phyloP scores from a whole-genome alignment of 176 grass and related monocot species.

The Oryza rufipogon region DNA sequence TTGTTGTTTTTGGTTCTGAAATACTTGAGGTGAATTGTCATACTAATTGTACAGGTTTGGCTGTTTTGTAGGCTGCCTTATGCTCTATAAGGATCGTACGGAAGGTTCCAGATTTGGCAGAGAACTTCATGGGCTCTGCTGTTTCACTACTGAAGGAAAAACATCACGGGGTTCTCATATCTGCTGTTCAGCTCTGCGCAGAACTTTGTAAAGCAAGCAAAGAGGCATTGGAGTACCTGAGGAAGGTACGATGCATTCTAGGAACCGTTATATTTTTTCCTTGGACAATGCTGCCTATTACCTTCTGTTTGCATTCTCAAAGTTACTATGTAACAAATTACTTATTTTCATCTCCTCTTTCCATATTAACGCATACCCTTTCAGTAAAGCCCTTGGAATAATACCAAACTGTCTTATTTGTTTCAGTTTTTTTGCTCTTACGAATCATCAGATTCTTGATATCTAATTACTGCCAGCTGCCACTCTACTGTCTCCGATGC shows the following conservation, averaged over 20 bases:
- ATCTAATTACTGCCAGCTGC: not conserved
- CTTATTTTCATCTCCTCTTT: not conserved
- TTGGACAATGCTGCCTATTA: not conserved
- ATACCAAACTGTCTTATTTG: not conserved
- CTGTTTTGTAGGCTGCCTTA: slow-evolving; percentile 77
- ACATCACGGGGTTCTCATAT: slow-evolving; percentile 92
- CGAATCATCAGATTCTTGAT: not conserved
- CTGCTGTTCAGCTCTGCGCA: slow-evolving; percentile 86
- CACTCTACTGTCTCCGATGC: not conserved
- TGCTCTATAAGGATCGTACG: slow-evolving; percentile 94
- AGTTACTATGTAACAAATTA: not conserved
- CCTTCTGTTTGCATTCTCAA: not conserved
- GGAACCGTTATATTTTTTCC: not conserved
- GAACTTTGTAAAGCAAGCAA: slow-evolving; percentile 93
- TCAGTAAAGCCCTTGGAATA: not conserved
- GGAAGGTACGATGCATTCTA: slow-evolving; percentile 63
- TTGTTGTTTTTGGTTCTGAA: slow-evolving; percentile 32
- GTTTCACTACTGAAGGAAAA: slow-evolving; percentile 92
- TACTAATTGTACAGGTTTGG: slow-evolving; percentile 30
- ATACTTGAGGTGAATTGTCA: not conserved
- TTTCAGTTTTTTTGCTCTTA: not conserved
- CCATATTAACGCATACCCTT: slow-evolving; percentile 2
- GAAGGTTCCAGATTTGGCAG: slow-evolving; percentile 96
- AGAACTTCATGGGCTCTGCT: slow-evolving; percentile 80
- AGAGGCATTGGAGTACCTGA: slow-evolving; percentile 80